Evolutionary conservation across 768 basidiomycete species (phyloP).

Genomic region (Psilocybe cubensis): DNA sequence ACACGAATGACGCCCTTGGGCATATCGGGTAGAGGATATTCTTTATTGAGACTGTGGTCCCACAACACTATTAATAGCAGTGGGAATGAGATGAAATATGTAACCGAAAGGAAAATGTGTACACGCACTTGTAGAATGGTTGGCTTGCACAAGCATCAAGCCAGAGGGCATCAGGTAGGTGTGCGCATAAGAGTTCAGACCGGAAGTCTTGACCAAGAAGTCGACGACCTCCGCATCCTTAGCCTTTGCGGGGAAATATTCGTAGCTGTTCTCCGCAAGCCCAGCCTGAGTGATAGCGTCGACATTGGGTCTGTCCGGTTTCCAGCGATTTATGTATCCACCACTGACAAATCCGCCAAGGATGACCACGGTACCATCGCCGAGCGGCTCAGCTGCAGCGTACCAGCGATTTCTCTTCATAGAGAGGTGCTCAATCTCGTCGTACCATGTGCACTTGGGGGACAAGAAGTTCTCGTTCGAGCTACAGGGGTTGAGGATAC

Average conservation of each 20-base stretch:
- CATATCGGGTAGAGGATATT: constrained; percentile 73
- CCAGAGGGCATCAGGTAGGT: constrained; percentile 77
- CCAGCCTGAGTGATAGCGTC: constrained; percentile 67
- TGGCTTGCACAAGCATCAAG: constrained; percentile 82
- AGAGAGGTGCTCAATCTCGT: constrained; percentile 58
- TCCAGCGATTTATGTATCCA: constrained; percentile 80
- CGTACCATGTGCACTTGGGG: constrained; percentile 70
- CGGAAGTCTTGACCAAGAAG: constrained; percentile 73
- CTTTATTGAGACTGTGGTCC: constrained; percentile 50
- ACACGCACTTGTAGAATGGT: constrained; percentile 70
- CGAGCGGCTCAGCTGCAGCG: constrained; percentile 71
- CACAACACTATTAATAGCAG: constrained; percentile 26
- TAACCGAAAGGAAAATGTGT: constrained; percentile 2
- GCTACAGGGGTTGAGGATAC: constrained; percentile 79
- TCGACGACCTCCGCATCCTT: constrained; percentile 52
- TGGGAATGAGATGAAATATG: not conserved
- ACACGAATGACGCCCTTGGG: constrained; percentile 75
- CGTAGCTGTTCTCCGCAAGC: constrained; percentile 80
- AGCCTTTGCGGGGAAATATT: constrained; percentile 75
- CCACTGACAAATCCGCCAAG: constrained; percentile 83
- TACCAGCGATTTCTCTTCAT: constrained; percentile 82
- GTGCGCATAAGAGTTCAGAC: constrained; percentile 78
- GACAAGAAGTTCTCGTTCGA: constrained; percentile 47
- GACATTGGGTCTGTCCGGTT: constrained; percentile 66
- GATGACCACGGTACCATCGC: constrained; percentile 77